Percentiles rank a stretch among this genome's conserved stretches.
Conservation (phyloP, 306 rosid species). For the Abrus precatorius region DNA sequence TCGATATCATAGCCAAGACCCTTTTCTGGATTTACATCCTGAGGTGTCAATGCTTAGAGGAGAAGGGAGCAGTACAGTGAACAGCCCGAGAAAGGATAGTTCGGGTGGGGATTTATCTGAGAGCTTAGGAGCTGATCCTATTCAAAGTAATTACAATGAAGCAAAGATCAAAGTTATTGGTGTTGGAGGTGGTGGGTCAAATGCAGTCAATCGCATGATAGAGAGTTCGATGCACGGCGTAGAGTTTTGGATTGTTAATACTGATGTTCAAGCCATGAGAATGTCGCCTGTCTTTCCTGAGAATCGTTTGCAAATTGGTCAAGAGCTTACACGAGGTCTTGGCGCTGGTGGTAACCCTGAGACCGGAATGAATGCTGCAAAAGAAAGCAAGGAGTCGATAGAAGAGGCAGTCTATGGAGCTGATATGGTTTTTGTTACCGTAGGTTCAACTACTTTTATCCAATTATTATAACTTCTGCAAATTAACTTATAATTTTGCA, state of each 20-base stretch:
- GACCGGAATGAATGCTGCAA: slow-evolving; percentile 89
- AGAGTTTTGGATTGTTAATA: slow-evolving; percentile 90
- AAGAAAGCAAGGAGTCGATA: slow-evolving; percentile 78
- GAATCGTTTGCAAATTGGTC: slow-evolving; percentile 85
- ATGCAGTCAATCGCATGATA: slow-evolving; percentile 92
- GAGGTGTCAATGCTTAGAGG: slow-evolving; percentile 88
- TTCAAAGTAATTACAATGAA: slow-evolving; percentile 59
- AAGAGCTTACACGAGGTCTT: slow-evolving; percentile 89
- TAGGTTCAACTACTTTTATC: slow-evolving; percentile 53
- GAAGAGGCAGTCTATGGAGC: slow-evolving; percentile 80
- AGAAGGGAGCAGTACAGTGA: slow-evolving; percentile 58
- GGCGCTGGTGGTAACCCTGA: slow-evolving; percentile 96
- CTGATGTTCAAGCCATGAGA: slow-evolving; percentile 87
- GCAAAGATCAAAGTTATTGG: slow-evolving; percentile 90
- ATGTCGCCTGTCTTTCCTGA: slow-evolving; percentile 81
- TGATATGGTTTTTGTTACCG: slow-evolving; percentile 91
- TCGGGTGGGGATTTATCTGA: slow-evolving; percentile 59
- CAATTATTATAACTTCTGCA: slow-evolving; percentile 45
- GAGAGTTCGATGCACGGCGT: slow-evolving; percentile 90
- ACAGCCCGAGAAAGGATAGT: slow-evolving; percentile 66
- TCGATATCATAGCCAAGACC: slow-evolving; percentile 71
- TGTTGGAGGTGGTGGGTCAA: slow-evolving; percentile 91
- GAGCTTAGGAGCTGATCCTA: slow-evolving; percentile 55
- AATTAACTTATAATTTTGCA: slow-evolving; percentile 6
- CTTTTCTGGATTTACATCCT: slow-evolving; percentile 86